Conservation (phyloP, 164 flowering plant species). For the Berberis thunbergii region DNA sequence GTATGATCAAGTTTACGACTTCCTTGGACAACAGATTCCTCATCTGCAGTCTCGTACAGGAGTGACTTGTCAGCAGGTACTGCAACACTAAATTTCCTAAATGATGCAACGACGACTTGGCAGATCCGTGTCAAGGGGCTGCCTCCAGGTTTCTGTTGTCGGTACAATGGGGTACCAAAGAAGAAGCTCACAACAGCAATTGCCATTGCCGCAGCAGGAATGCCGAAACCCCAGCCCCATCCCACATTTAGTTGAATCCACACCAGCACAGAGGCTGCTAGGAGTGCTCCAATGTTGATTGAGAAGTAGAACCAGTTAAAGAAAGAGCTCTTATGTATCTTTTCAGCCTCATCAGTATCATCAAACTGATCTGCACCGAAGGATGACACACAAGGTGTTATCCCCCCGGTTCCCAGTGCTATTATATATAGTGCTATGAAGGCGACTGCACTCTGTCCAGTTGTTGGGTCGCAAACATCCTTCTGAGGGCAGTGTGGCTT, state of each 20-base stretch:
- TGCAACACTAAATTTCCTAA: conserved; percentile 20
- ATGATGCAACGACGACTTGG: conserved; percentile 32
- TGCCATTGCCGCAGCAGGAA: conserved; percentile 57
- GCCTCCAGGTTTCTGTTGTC: conserved; percentile 39
- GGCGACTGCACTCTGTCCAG: conserved; percentile 19
- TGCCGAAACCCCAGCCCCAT: conserved; percentile 63
- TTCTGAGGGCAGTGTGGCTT: conserved; percentile 33
- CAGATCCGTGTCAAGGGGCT: conserved; percentile 35
- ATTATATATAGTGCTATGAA: conserved; percentile 12
- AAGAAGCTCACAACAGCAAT: conserved; percentile 41
- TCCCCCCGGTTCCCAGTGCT: conserved; percentile 70
- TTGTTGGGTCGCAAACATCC: conserved; percentile 31
- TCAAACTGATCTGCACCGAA: conserved; percentile 79
- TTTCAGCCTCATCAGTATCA: conserved; percentile 49
- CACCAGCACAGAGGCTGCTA: conserved; percentile 48
- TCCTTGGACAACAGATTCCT: conserved; percentile 29
- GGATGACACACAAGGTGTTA: conserved; percentile 65
- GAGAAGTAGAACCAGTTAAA: conserved; percentile 65
- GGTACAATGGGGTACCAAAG: conserved; percentile 26
- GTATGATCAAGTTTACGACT: conserved; percentile 43
- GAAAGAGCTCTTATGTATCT: conserved; percentile 50
- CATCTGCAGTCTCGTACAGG: conserved; percentile 28
- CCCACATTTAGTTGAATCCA: conserved; percentile 53
- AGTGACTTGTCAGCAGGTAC: conserved; percentile 31
- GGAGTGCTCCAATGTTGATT: conserved; percentile 48